Percentiles rank a stretch among this genome's conserved stretches.
Conservation (phyloP, 2,329 filamentous ascomycete species). For the Akanthomyces muscarius region DNA sequence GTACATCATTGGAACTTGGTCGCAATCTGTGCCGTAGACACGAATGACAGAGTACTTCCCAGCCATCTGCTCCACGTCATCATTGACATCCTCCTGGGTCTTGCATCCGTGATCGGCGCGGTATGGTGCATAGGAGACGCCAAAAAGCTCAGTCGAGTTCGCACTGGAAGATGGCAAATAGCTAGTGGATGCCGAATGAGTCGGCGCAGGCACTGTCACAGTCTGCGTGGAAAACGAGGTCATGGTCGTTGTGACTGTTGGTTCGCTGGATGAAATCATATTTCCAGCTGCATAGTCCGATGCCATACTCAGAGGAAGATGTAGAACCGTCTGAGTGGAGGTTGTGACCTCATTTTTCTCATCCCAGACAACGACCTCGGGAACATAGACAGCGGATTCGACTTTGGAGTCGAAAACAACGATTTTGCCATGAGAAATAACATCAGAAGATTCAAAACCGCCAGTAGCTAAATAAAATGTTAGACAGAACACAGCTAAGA, state of each 20-base stretch:
- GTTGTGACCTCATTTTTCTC: constrained; percentile 53
- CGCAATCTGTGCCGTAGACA: constrained; percentile 76
- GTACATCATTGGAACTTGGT: constrained; percentile 62
- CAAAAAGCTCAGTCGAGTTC: constrained; percentile 29
- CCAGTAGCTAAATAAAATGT: neutral
- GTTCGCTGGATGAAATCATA: neutral
- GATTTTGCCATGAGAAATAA: constrained; percentile 32
- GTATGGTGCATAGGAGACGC: constrained; percentile 49
- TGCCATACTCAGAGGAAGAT: constrained; percentile 18
- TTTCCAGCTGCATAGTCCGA: neutral
- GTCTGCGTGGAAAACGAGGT: constrained; percentile 11
- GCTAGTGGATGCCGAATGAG: neutral
- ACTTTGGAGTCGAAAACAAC: constrained; percentile 36
- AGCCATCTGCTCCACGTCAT: constrained; percentile 57
- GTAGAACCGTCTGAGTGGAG: constrained; percentile 34
- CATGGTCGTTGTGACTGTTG: constrained; percentile 1
- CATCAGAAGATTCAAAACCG: constrained; percentile 31
- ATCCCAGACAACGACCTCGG: constrained; percentile 56
- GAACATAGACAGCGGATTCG: constrained; percentile 38
- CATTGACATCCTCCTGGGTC: constrained; percentile 54
- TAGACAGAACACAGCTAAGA: neutral
- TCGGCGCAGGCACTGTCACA: constrained; percentile 9
- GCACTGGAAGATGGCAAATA: neutral
- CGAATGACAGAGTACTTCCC: constrained; percentile 61
- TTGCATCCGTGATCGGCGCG: constrained; percentile 61